Evolutionary conservation across 306 rosid genomes (phyloP).

Genomic region (Casuarina cunninghamiana): DNA sequence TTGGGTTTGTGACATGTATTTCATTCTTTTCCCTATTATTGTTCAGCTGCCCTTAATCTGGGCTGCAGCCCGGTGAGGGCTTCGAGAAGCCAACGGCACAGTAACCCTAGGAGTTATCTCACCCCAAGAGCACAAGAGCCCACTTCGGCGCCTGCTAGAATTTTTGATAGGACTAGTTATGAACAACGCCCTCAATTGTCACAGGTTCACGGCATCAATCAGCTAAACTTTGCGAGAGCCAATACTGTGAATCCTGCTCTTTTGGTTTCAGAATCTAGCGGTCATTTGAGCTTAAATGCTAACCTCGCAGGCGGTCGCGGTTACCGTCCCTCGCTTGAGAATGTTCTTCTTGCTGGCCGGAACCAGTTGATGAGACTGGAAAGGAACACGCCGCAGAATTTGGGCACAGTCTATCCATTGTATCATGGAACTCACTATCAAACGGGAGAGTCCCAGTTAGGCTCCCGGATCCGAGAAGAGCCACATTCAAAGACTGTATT

Average conservation of each 20-base stretch:
- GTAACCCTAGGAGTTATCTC: conserved; percentile 84
- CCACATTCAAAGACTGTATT: conserved; percentile 47
- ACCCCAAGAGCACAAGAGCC: conserved; percentile 67
- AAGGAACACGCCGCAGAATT: conserved; percentile 41
- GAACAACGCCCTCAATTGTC: conserved; percentile 43
- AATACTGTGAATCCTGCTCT: conserved; percentile 33
- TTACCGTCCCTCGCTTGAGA: conserved; percentile 50
- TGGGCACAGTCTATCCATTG: conserved; percentile 89
- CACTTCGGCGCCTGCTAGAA: conserved; percentile 43
- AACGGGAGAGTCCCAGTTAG: conserved; percentile 41
- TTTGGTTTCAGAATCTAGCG: conserved; percentile 50
- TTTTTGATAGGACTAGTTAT: conserved; percentile 37
- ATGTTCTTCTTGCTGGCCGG: conserved; percentile 42
- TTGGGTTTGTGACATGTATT: conserved; percentile 40
- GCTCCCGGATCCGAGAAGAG: conserved; percentile 35
- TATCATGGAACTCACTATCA: conserved; percentile 55
- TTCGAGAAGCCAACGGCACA: conserved; percentile 94
- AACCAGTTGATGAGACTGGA: conserved; percentile 51
- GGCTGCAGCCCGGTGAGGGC: conserved; percentile 92
- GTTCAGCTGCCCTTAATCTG: conserved; percentile 94
- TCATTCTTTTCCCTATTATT: conserved; percentile 29
- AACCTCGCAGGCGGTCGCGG: conserved; percentile 38
- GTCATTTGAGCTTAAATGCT: conserved; percentile 39
- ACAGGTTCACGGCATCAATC: conserved; percentile 42
- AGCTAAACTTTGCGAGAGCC: conserved; percentile 44